Base-by-base conservation (phyloP, 2,329 filamentous ascomycete species). In the Fusarium lyarnte region DNA sequence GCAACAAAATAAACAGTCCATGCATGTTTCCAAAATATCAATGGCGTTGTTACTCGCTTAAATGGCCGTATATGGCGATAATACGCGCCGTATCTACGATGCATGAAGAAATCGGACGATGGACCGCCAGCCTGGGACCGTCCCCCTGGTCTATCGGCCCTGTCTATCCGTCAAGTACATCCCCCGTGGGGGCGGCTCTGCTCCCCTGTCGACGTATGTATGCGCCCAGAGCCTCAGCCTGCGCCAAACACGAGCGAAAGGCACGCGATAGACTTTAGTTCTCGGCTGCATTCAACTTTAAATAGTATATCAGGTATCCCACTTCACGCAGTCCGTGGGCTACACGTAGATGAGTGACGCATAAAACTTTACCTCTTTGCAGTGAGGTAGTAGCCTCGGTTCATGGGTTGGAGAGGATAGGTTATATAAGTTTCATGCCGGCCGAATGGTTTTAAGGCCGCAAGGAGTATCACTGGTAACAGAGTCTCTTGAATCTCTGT, bases 11-110 rank as follows among this genome's bases (percentile, higher is more conserved):
- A n/a, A 38, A 38, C 13, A 36, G 1, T 52, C 4, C 5, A 11
- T 27, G 16, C 23, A 9, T 38, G 13, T 19, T 16, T 7, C 38
- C 2, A 27, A n/a, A 27, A 4, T 21, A 21, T 16, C 3, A 13
- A 3, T 12, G 6, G 0, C 2, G 23, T 16, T 27, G 25, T 21
- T 36, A 2, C 19, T 52, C 49, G 49, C 10, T 16, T 38, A 38
- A 13, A 7, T 27, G 3, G 6, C 49, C 2, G 1, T 3, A n/a
- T n/a, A 0, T 13, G 33, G 49, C 1, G 7, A 52, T 17, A 27
- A n/a, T 38, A 38, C 7, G 33, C 33, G 49, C 33, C 5, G 19
- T 11, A 36, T 27, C 8, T 8, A 23, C 25, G 23, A 27, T 25
- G 17, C 9, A 12, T 12, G 1, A 36, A 27, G 7, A 52, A 6